phyloP scores from a whole-genome alignment of 202 grass and related monocot species.

The Schoenoplectus triqueter region DNA sequence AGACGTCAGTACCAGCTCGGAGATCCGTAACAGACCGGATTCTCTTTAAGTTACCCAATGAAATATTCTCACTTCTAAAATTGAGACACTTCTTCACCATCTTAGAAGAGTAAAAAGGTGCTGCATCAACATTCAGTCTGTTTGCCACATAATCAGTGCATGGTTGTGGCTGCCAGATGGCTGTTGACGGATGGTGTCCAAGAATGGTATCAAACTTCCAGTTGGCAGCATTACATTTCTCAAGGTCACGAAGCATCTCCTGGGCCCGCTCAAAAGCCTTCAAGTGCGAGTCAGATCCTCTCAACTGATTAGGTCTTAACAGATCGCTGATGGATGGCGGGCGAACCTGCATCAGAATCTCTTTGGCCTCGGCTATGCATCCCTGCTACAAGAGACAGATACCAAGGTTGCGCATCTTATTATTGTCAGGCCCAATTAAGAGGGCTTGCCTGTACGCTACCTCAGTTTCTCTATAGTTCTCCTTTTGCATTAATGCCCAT shows the following conservation, averaged over 20 bases:
- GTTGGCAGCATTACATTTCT: constrained; percentile 60
- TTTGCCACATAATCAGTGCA: constrained; percentile 64
- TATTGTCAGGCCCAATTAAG: constrained; percentile 83
- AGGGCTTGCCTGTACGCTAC: constrained; percentile 75
- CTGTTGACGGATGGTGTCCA: constrained; percentile 61
- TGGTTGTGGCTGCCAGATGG: constrained; percentile 95
- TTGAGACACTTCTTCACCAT: constrained; percentile 36
- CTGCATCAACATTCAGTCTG: constrained; percentile 74
- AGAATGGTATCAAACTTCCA: constrained; percentile 84
- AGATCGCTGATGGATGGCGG: constrained; percentile 43
- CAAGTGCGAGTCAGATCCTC: constrained; percentile 84
- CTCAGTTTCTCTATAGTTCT: constrained; percentile 90
- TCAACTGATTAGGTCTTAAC: constrained; percentile 53
- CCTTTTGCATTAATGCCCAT: constrained; percentile 99
- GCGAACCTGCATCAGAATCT: constrained; percentile 85
- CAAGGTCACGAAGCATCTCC: constrained; percentile 94
- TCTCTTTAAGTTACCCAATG: constrained; percentile 80
- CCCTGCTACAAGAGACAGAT: constrained; percentile 95
- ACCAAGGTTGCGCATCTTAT: constrained; percentile 99
- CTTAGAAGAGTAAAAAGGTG: constrained; percentile 67
- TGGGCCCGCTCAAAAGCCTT: constrained; percentile 88
- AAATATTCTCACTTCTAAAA: constrained; percentile 48
- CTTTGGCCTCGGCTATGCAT: constrained; percentile 79
- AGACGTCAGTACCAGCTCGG: constrained; percentile 44
- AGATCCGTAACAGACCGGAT: constrained; percentile 56